A percentile compares a stretch with the other conserved stretches of the same genome.
phyloP scores from a whole-genome alignment of 73 alveolate genomes.

The Tetrahymena thermophila region DNA sequence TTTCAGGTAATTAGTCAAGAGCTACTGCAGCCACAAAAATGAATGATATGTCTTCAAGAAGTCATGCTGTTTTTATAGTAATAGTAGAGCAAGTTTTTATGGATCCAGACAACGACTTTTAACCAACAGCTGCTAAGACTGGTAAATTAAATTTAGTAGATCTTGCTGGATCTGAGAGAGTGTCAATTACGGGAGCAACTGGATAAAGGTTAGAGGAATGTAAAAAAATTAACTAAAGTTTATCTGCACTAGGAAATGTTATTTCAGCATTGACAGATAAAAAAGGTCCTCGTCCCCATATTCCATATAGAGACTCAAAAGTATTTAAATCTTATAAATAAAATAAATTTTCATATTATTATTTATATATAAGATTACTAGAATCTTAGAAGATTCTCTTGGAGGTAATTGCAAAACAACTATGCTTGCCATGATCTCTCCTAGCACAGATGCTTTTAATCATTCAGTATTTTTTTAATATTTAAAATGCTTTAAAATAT shows the following conservation, averaged over 20 bases:
- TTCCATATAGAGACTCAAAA: slow-evolving; percentile 81
- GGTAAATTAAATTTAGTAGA: slow-evolving; percentile 78
- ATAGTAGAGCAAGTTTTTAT: slow-evolving; percentile 76
- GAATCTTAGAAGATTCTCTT: slow-evolving; percentile 72
- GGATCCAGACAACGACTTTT: slow-evolving; percentile 40
- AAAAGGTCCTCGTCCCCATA: slow-evolving; percentile 58
- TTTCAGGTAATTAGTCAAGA: not conserved
- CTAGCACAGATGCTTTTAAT: slow-evolving; percentile 3
- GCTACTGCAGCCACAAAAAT: slow-evolving; percentile 37
- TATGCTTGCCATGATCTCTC: slow-evolving; percentile 40
- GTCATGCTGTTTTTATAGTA: slow-evolving; percentile 94
- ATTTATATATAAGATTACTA: slow-evolving; percentile 50
- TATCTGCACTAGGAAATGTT: slow-evolving; percentile 80
- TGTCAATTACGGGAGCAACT: slow-evolving; percentile 65
- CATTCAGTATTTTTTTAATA: not conserved
- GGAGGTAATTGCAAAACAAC: slow-evolving; percentile 82
- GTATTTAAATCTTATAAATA: not conserved
- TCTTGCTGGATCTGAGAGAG: slow-evolving; percentile 85
- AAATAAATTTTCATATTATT: not conserved
- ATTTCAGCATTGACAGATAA: slow-evolving; percentile 64
- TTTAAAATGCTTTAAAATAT: too few species aligned
- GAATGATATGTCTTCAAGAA: slow-evolving; percentile 91
- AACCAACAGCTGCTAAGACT: slow-evolving; percentile 44
- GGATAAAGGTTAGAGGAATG: slow-evolving; percentile 71
- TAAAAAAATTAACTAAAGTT: slow-evolving; percentile 69